Evolutionary conservation across 805 yeast species (phyloP), one percentile per base, ranked within the genome.

Genomic region (Wickerhamomyces bisporus): DNA sequence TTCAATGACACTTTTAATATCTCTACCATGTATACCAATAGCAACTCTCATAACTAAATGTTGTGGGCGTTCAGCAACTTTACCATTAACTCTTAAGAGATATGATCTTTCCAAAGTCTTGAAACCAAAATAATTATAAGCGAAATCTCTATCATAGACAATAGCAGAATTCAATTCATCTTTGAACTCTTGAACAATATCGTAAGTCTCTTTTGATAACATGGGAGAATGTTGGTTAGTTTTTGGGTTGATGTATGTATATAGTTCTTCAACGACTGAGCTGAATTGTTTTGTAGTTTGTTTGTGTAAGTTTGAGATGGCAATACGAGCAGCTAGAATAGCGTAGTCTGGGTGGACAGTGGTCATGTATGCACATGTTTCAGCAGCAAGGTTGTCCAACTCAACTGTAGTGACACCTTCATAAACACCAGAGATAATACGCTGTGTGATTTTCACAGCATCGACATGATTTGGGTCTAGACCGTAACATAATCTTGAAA

Each of bases 281-380:
- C 94, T 81, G 53, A 85, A 93, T 56, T 73, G 83, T 64, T 81
- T 81, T 42, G 87, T 84, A 33, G 97, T 87, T 66, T 86, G 95
- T 66, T 89, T 91, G 70, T 89, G 97, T 58, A 93, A 73, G 61
- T 86, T 86, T 27, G 95, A 83, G 39, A 89, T 83, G n/a, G 96
- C 95, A 38, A 93, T 80, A 66, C 98, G 81, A 21, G 98, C 97
- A 35, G 96, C 98, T 52, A 89, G 71, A 24, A 79, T 78, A 19
- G 97, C 96, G 55, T 93, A 88, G 65, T 93, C 98, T 10, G 98
- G 98, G 64, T 93, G 98, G 45, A 86, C 77, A 10, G 98, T 91
- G 43, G 98, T 87, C 96, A 93, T 86, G 59, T 83, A 84, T 27
- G 98, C 98, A 40, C 96, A 93, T 24, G 97, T 91, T 67, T 93